Base-by-base conservation (phyloP, 257 asterid species). In the Nemophila menziesii region DNA sequence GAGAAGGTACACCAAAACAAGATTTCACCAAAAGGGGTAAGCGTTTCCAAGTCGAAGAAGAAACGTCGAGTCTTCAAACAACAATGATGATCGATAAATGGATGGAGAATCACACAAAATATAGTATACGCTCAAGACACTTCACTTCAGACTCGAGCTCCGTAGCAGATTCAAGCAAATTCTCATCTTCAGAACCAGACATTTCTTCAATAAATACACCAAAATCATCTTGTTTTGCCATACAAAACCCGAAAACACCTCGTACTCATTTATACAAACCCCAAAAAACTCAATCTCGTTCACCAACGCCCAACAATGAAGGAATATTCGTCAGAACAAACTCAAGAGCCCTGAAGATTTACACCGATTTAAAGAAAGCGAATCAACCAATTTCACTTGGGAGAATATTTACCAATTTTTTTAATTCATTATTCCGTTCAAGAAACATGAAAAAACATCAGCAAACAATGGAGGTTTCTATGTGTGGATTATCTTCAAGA, bases 11-110 rank as follows among this genome's bases (percentile, higher is more conserved):
- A 56, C 39, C 8, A 53, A 22, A 33, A 15, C 42, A 3, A 27
- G 12, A 8, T 8, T 33, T 9, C 40, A 22, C 11, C 8, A 26
- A 44, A 20, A 70, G 53, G 33, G 71, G 64, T 63, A 58, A 51
- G 7, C 7, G 44, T 52, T 16, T 41, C 0, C 58, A 57, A 14
- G 52, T 66, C 0, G 90, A 80, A 14, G 71, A 71, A 39, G 96
- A 82, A 22, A 55, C 69, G 11, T 75, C 75, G n/a, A 69, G 81
- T 55, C 72, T 78, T 19, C 65, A 93, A 1, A 61, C 89, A 24
- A 86, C 96, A 5, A 78, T 78, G 54, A 52, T 69, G 71, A 64
- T 81, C 26, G 96, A 82, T 60, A 76, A 82, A 64, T 80, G 95
- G 93, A 74, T 84, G 78, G 77, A 65, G n/a, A 69, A 63, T 22